Percentiles rank a stretch among this genome's conserved stretches.
Evolutionary conservation across 2,329 filamentous ascomycete genomes (phyloP).

Genomic region (Alternaria sp.): DNA sequence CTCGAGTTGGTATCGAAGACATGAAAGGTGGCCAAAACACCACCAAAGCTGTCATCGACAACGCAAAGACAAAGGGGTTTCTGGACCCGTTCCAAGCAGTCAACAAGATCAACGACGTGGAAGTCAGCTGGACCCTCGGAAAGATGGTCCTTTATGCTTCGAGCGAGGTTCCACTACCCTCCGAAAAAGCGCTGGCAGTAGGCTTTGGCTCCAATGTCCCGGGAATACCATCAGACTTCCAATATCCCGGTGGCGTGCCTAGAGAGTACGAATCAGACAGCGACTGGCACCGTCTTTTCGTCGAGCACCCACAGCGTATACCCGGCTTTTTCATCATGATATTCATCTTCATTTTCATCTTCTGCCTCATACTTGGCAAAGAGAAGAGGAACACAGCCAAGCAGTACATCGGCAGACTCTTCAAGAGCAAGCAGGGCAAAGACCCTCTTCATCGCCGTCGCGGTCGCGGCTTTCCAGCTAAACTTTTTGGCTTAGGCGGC

Average conservation of each 20-base stretch:
- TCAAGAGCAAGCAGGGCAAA: slow-evolving; percentile 54
- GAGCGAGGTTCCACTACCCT: slow-evolving; percentile 78
- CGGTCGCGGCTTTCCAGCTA: slow-evolving; percentile 56
- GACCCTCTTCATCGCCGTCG: slow-evolving; percentile 44
- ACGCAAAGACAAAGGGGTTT: slow-evolving; percentile 77
- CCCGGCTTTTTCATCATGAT: slow-evolving; percentile 81
- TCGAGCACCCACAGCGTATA: slow-evolving; percentile 70
- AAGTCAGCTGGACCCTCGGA: slow-evolving; percentile 96
- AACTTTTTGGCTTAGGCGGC: slow-evolving; percentile 65
- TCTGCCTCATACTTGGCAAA: slow-evolving; percentile 79
- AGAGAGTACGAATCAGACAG: slow-evolving; percentile 59
- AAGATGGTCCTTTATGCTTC: slow-evolving; percentile 96
- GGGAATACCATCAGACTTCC: slow-evolving; percentile 77
- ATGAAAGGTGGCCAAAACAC: slow-evolving; percentile 68
- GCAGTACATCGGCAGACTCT: slow-evolving; percentile 61
- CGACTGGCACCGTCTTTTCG: slow-evolving; percentile 68
- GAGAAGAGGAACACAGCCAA: slow-evolving; percentile 71
- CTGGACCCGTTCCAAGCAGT: slow-evolving; percentile 89
- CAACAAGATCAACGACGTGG: slow-evolving; percentile 87
- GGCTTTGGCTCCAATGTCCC: slow-evolving; percentile 90
- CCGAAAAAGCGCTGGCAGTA: slow-evolving; percentile 72
- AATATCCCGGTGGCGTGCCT: slow-evolving; percentile 70
- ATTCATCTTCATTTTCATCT: slow-evolving; percentile 72
- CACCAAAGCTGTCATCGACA: slow-evolving; percentile 73
- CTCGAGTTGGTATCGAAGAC: slow-evolving; percentile 80